Base-by-base conservation (phyloP, 306 rosid species). In the Erythrophleum fordii region DNA sequence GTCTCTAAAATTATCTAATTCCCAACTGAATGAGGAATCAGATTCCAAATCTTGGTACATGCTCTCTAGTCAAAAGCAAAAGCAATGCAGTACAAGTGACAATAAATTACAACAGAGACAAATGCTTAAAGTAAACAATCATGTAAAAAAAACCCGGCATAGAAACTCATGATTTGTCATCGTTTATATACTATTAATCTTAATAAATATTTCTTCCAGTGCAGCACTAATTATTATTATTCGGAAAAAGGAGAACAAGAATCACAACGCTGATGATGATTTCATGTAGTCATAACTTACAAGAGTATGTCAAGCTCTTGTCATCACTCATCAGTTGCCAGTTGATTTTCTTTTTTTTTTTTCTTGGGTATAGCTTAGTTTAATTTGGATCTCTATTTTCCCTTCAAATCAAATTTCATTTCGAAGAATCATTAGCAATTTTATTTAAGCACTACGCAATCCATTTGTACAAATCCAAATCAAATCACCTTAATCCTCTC, bases 101-200 rank as follows among this genome's bases (percentile, higher is more conserved):
- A 17, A 49, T 49, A 72, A 72, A 71, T 71, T 71, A 71, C 76
- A 51, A 72, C 76, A 51, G 29, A 18, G 64, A 72, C 65, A 34
- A 35, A 31, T n/a, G 77, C 65, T 52, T 26, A 65, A 82, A 82
- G 82, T 49, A 52, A 73, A 41, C 64, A 62, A 71, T 72, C 53
- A 17, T 61, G 82, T 28, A 52, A 41, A 70, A 22, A 39, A 68
- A 69, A 41, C 61, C 17, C 20, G 42, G 55, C 29, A 28, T 20
- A 71, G 48, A 44, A 23, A 65, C 41, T 55, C 20, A 64, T 72
- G 71, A 83, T 64, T 72, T 66, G 37, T 64, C 67, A 42, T 52
- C 64, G 51, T 53, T n/a, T 10, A 10, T 29, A 60, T 53, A 66
- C 16, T 77, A 14, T 49, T 55, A 22, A 51, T 10, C 62, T 71